Evolutionary conservation across 2,329 filamentous ascomycete genomes (phyloP), one percentile per base, ranked within the genome.

Genomic region (Venturia effusa): DNA sequence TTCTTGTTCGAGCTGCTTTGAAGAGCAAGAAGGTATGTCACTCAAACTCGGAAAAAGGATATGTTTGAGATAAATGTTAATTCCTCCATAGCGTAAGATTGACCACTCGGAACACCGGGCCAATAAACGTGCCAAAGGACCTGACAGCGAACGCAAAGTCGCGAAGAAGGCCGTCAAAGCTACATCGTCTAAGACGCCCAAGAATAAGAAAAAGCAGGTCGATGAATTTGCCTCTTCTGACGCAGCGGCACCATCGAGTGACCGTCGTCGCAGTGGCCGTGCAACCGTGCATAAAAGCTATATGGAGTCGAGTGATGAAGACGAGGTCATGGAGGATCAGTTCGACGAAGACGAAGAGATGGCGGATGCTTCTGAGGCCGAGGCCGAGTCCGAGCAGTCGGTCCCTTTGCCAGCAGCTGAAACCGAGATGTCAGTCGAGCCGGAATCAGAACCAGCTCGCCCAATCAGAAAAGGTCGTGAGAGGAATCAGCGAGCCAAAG

Each of bases 1-100:
- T 86, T 24, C 74, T 92, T 57, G 90, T 97, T 65, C 86, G 87
- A 54, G 55, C 32, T 41, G 32, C 51, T n/a, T 41, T 63, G 48
- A 63, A 57, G 45, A 57, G 61, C 22, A 63, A 57, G 48, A 62
- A 61, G 63, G 63, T 61, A 54, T 32, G 63, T 45, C n/a, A 27
- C 22, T 34, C 2, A 39, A 8, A 4, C 2, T 8, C 43, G 24
- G 11, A 6, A 4, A 57, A 19, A 32, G 37, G 4, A 11, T 3
- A n/a, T n/a, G n/a, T 4, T 27, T 32, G 30, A 57, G 39, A 59
- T 11, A 32, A 30, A 59, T 48, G 39, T 13, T 24, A 17, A 64
- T 22, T 6, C 45, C 57, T 40, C 6, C 39, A 22, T 41, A 72
- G 37, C 73, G 72, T 60, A 63, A 30, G 19, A 11, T 60, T 1